A percentile compares a stretch with the other conserved stretches of the same genome.
These are phyloP conservation scores for Dactylonectria macrodidyma DNA, from an alignment of 2,329 filamentous ascomycete species.

Conservation along the genomic window DNA sequence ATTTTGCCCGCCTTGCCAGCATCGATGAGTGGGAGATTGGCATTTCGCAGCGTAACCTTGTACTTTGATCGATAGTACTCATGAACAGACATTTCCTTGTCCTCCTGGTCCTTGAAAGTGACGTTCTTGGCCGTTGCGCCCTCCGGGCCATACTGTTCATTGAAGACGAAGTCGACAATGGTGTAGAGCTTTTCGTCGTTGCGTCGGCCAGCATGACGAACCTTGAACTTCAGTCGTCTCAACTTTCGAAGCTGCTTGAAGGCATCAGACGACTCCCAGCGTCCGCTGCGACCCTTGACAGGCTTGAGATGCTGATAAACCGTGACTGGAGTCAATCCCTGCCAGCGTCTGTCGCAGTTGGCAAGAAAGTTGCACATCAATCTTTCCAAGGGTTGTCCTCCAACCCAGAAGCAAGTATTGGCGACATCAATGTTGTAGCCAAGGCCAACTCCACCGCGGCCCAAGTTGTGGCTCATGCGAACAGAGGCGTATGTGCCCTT, in stretches of 20 bases:
- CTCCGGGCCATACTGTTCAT: conserved; percentile 57
- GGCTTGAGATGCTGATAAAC: conserved; percentile 55
- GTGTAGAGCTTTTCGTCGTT: conserved; percentile 65
- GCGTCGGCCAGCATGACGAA: conserved; percentile 65
- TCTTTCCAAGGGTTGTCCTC: conserved; percentile 55
- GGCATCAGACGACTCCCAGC: conserved; percentile 60
- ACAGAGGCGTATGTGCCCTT: conserved; percentile 94
- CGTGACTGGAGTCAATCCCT: conserved; percentile 42
- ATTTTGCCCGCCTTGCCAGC: conserved; percentile 69
- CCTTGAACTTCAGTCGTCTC: conserved; percentile 68
- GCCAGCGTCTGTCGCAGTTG: conserved; percentile 49
- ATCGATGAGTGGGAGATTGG: conserved; percentile 70
- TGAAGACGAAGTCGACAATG: conserved; percentile 66
- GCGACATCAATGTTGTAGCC: conserved; percentile 92
- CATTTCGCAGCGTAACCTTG: conserved; percentile 62
- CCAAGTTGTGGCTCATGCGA: conserved; percentile 73
- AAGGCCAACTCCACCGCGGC: conserved; percentile 72
- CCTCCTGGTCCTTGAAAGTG: conserved; percentile 66
- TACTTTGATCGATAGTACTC: conserved; percentile 73
- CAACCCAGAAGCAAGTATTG: conserved; percentile 89
- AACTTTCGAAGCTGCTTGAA: conserved; percentile 71
- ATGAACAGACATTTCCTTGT: conserved; percentile 61
- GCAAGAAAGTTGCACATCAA: conserved; percentile 55
- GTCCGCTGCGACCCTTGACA: conserved; percentile 42
- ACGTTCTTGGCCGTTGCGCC: conserved; percentile 67